Base-by-base conservation (phyloP, 1,139 yeast species). In the Meyerozyma carpophila region DNA sequence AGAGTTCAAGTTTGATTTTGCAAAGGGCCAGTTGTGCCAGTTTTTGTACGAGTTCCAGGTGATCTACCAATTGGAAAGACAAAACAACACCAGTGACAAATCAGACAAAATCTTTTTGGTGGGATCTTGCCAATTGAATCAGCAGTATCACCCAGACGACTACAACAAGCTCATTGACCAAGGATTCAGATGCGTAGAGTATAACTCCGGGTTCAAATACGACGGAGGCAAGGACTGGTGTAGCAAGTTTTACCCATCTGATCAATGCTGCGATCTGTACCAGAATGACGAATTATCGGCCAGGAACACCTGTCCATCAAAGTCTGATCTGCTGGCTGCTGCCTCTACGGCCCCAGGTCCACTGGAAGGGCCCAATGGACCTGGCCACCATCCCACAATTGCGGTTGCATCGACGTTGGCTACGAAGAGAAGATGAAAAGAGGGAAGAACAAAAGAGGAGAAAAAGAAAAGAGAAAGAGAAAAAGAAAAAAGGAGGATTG, bases 161-260 rank as follows among this genome's bases (percentile, higher is more conserved):
- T 48, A 54, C 41, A 32, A 45, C 24, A 28, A 41, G 7, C 50
- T 52, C 36, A 34, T 54, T 24, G 39, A 28, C 36, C 48, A 54
- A 34, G 57, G 59, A 2, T 57, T 45, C 45, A 51, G 55, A 47
- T 57, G 61, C 45, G 53, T 53, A 11, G 59, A 56, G 41, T 57
- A 56, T 45, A 57, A 56, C 42, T 50, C 57, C 14, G 59, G 55
- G 2, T 56, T 48, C 44, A 49, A 51, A 39, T 52, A 48, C 41
- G 58, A 55, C 37, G 59, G 57, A 21, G 59, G 59, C 20, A 47
- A 46, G 42, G 57, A 55, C 48, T 55, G 59, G 59, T 56, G 61
- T 43, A 37, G 49, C 43, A 42, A 50, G 43, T 51, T 52, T 44
- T 55, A 56, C 40, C 55, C 52, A 28, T 32, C 52, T 7, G 41